These are phyloP conservation scores for Bothriochloa decipiens DNA, from an alignment of 176 grass and related monocot genomes.

Conservation along the genomic window DNA sequence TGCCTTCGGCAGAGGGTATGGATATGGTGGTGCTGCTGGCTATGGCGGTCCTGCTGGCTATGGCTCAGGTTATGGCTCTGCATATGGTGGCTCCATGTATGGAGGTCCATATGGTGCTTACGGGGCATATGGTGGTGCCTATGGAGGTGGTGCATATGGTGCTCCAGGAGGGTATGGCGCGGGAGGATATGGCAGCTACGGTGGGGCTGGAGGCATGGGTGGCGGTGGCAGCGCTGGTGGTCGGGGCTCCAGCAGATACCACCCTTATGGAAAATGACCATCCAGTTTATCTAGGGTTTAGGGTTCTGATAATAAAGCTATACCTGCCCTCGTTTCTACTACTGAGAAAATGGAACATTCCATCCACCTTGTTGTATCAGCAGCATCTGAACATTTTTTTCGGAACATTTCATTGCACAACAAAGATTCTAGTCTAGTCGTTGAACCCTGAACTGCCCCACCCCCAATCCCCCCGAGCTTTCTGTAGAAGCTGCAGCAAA, in stretches of 20 bases:
- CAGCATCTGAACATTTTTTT: conserved; percentile 24
- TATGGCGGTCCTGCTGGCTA: conserved; percentile 58
- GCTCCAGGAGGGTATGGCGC: conserved; percentile 56
- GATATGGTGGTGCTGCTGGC: conserved; percentile 53
- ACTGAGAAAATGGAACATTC: conserved; percentile 24
- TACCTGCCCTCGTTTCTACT: conserved; percentile 26
- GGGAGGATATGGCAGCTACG: conserved; percentile 58
- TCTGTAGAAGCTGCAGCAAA: conserved; percentile 36
- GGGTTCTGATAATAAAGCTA: conserved; percentile 45
- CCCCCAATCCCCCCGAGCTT: background rate
- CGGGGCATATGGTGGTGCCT: conserved; percentile 54
- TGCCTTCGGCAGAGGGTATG: conserved; percentile 64
- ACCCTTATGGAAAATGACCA: conserved; percentile 75
- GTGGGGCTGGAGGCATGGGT: conserved; percentile 59
- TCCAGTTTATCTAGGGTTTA: conserved; percentile 7
- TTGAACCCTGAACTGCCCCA: conserved; percentile 30
- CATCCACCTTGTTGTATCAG: conserved; percentile 11
- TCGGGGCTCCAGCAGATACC: conserved; percentile 70
- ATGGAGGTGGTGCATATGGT: conserved; percentile 54
- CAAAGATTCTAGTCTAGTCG: conserved; percentile 32
- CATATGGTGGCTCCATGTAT: conserved; percentile 78
- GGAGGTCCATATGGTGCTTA: conserved; percentile 61
- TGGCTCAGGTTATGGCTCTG: conserved; percentile 63
- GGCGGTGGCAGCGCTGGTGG: conserved; percentile 39
- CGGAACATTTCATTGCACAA: conserved; percentile 15